Base-by-base conservation (phyloP, 2,329 filamentous ascomycete genomes). In the Capronia epimyces region DNA sequence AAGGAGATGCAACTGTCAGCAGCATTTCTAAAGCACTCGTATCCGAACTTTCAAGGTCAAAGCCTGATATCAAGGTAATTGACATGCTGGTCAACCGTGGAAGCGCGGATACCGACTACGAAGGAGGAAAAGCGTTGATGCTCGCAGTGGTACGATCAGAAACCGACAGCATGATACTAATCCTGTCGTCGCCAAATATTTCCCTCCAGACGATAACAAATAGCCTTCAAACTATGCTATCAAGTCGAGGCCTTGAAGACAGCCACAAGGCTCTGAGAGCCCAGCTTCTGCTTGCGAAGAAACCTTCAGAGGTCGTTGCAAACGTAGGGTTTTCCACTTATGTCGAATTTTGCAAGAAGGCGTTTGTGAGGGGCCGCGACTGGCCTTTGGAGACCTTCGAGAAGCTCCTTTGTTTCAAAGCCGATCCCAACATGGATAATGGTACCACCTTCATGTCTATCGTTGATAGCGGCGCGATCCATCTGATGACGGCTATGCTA, bases 21-120 rank as follows among this genome's bases (percentile, higher is more conserved):
- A 48, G 45, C 25, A 27, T 48, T 15, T 48, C 45, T 15, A 32
- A 42, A 10, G 45, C 45, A 8, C 45, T 48, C 24, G 16, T 22
- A 15, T n/a, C 21, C 16, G 45, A 48, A 22, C 45, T 48, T 18
- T 34, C 24, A 8, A 25, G 15, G 15, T 22, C 12, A 12, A 40
- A 20, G 4, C 9, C 32, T 12, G 37, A 40, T n/a, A 18, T 22
- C 34, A 29, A 15, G 9, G 41, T 48, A 20, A 41, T 48, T 41
- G 34, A 34, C 9, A 10, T 48, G 9, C 27, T 48, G 32, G 7
- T 48, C 12, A 18, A 25, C 16, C 34, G 20, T 18, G 45, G 45
- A 13, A 48, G 34, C 13, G 45, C 31, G 21, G 34, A 37, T 15
- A 21, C 41, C n/a, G 45, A 41, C 22, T 13, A 34, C 29, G 37